Base-by-base conservation (phyloP, 768 basidiomycete species). In the Suillus subaureus region DNA sequence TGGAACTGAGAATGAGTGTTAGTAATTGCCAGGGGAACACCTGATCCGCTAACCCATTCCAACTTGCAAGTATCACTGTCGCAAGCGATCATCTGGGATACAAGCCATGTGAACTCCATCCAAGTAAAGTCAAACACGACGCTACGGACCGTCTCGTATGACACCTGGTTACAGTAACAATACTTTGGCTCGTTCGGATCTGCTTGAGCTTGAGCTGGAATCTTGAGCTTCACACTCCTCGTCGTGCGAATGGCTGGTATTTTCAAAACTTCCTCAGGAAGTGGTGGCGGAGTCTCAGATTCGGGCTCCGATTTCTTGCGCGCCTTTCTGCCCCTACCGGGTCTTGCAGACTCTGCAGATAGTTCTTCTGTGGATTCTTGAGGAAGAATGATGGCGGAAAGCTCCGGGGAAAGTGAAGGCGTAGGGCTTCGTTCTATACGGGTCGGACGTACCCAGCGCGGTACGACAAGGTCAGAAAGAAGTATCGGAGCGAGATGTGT, bases 121-220 rank as follows among this genome's bases (percentile, higher is more conserved):
- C 62, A 57, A 56, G 58, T 12, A 54, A 58, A 42, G 35, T 60
- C 26, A 21, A n/a, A 7, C 6, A 21, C 26, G 6, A 28, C 11
- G 58, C 26, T 16, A 78, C 87, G 66, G 71, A 91, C 91, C 76
- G 90, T 88, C 70, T 94, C 95, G 73, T 86, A 94, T 23, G 90
- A 93, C 39, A 88, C 85, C 67, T 89, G 83, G 69, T 91, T 83
- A 77, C 95, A 97, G 73, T 88, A 90, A 75, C 95, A 97, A 75
- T 93, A 97, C 40, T 85, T 79, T 60, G 72, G 79, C 73, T 93
- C 88, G 66, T 80, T 80, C 40, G 83, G 80, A 69, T 52, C 64
- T 33, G 70, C 68, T 23, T 75, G 70, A 6, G 77, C 68, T n/a
- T 75, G 70, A 7, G 77, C 75, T 18, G 82, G 79, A n/a, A 81